Percentiles rank a stretch among this genome's conserved stretches.
Conservation (phyloP, 768 basidiomycete species). For the Russula earlei region DNA sequence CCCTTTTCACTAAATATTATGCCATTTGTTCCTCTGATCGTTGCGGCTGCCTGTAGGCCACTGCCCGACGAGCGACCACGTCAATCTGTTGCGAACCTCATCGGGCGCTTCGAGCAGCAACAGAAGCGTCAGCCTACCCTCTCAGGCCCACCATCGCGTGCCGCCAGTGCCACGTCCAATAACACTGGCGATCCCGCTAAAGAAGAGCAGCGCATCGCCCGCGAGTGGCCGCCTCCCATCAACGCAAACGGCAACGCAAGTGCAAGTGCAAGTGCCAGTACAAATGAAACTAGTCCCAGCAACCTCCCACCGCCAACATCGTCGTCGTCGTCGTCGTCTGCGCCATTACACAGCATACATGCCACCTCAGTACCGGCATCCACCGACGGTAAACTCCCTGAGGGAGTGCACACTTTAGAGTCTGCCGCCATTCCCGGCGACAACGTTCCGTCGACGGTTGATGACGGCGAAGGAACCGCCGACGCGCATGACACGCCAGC, state of each 20-base stretch:
- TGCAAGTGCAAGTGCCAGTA: not conserved
- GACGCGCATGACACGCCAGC: not conserved
- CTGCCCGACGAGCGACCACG: constrained; percentile 84
- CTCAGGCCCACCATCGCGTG: constrained; percentile 33
- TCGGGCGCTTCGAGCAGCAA: constrained; percentile 75
- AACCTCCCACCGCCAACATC: not conserved
- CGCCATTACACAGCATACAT: not conserved
- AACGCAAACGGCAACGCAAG: not conserved
- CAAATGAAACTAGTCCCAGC: too few relatives aligned
- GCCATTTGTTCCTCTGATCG: constrained; percentile 3
- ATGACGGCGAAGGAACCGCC: not conserved
- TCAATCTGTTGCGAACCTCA: constrained; percentile 81
- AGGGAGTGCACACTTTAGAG: not conserved
- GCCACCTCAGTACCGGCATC: not conserved
- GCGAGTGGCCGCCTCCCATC: constrained; percentile 59
- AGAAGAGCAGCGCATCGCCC: constrained; percentile 60
- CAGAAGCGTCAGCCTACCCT: constrained; percentile 49
- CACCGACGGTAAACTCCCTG: not conserved
- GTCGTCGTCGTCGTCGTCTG: not conserved
- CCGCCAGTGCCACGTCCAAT: constrained; percentile 60
- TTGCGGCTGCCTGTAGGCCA: constrained; percentile 41
- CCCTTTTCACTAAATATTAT: not conserved
- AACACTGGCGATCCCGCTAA: constrained; percentile 52
- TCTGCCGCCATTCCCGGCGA: not conserved
- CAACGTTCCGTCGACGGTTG: not conserved